Percentiles rank a stretch among this genome's conserved stretches.
Evolutionary conservation across 495 filamentous ascomycete genomes (phyloP).

Genomic region (Neurospora discreta): DNA sequence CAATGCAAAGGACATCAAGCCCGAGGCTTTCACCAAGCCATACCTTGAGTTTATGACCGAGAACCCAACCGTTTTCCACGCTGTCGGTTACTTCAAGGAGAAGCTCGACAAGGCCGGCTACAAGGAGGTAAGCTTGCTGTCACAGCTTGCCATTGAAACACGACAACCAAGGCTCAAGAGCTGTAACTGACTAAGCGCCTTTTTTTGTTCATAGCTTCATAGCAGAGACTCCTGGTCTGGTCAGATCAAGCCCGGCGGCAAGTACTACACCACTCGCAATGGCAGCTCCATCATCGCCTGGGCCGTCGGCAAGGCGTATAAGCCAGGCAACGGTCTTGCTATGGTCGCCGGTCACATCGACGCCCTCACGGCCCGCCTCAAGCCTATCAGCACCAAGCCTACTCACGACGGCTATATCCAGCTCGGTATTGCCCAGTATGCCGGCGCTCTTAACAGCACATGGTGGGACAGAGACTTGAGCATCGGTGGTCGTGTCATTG

Average conservation of each 20-base stretch:
- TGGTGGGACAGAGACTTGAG: constrained; percentile 95
- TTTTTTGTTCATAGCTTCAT: constrained; percentile 41
- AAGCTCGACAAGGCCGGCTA: constrained; percentile 63
- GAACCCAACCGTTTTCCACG: constrained; percentile 90
- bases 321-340: constrained; percentile 72
- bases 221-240: constrained; percentile 67
- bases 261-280: constrained; percentile 82
- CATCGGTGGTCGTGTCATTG: constrained; percentile 78
- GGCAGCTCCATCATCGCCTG: constrained; percentile 83
- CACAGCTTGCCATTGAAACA: neutral
- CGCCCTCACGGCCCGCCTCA: constrained; percentile 76
- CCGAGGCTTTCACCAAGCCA: constrained; percentile 63
- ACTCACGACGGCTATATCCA: constrained; percentile 77
- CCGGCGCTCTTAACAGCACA: constrained; percentile 69
- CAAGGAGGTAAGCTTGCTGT: constrained; percentile 40
- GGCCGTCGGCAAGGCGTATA: constrained; percentile 66
- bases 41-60: constrained; percentile 81
- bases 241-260: constrained; percentile 68
- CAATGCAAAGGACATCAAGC: constrained; percentile 27
- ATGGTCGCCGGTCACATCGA: constrained; percentile 86
- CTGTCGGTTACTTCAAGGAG: constrained; percentile 62
- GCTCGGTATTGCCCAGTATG: constrained; percentile 86
- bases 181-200: neutral
- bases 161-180: neutral
- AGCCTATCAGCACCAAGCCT: constrained; percentile 76